Evolutionary conservation across 345 rosid genomes (phyloP).

Genomic region (Rhizophora mangle): DNA sequence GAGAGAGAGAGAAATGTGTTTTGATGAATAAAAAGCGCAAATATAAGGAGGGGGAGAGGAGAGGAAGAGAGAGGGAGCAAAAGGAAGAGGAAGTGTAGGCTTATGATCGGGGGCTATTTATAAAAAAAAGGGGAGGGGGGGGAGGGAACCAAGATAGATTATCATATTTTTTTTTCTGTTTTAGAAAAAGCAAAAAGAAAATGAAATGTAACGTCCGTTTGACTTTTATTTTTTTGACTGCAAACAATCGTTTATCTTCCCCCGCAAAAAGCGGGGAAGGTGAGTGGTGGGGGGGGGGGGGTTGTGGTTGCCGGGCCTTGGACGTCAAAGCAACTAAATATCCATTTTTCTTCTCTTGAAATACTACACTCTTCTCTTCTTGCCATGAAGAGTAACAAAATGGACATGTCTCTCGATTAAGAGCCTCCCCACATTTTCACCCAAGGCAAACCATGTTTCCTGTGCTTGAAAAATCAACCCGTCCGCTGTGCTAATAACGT

Average conservation of each 20-base stretch:
- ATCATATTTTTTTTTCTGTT: no score
- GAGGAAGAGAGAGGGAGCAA: neutral
- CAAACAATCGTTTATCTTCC: neutral
- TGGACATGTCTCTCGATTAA: no score
- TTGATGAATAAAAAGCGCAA: constrained; percentile 3
- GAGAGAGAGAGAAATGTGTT: constrained; percentile 12
- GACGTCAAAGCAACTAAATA: constrained; percentile 35
- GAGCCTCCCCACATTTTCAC: no score
- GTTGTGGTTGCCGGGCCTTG: constrained; percentile 45
- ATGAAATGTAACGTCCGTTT: constrained; percentile 18
- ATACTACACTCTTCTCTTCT: neutral
- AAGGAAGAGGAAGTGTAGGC: constrained; percentile 25
- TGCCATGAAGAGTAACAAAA: no score
- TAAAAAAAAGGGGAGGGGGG: constrained; percentile 15
- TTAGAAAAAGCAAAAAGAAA: neutral
- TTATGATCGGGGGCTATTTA: constrained; percentile 27
- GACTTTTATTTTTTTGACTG: constrained; percentile 10
- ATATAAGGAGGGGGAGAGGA: constrained; percentile 12
- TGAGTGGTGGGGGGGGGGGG: neutral
- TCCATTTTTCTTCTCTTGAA: constrained; percentile 22
- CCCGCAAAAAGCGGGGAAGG: constrained; percentile 37
- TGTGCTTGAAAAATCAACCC: no score
- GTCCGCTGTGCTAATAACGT: no score
- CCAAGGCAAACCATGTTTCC: no score
- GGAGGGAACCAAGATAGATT: no score